Percentiles rank a stretch among this genome's conserved stretches.
Evolutionary conservation across 306 rosid genomes (phyloP).

Genomic region (Glycine latifolia): DNA sequence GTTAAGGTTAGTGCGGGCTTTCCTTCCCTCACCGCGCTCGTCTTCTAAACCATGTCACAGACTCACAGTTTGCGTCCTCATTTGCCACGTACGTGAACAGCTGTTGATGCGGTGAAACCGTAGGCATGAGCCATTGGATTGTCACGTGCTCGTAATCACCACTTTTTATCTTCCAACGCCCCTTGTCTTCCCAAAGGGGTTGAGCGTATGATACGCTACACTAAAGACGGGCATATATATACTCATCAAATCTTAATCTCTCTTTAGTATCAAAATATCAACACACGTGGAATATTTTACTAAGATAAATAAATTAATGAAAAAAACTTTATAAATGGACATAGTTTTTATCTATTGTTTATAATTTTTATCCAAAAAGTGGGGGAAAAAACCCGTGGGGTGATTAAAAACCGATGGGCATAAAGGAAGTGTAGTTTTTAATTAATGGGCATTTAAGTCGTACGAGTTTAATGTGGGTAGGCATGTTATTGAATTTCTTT

Average conservation of each 20-base stretch:
- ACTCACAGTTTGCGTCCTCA: constrained; percentile 2
- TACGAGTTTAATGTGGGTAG: constrained; percentile 37
- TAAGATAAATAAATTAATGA: no score
- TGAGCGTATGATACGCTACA: constrained; percentile 48
- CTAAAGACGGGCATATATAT: no score
- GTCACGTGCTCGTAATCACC: background rate
- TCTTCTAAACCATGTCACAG: constrained; percentile 11
- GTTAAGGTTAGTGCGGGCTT: background rate
- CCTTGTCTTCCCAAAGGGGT: constrained; percentile 47
- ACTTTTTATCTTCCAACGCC: constrained; percentile 14
- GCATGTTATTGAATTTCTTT: constrained; percentile 35
- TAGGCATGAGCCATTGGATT: background rate
- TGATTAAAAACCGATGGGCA: constrained; percentile 37
- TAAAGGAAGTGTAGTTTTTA: constrained; percentile 13
- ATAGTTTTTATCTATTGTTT: no score
- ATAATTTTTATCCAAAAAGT: no score
- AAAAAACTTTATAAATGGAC: no score
- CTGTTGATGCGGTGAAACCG: background rate
- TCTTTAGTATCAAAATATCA: no score
- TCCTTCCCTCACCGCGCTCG: constrained; percentile 30
- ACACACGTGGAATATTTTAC: no score
- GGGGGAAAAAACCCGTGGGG: background rate
- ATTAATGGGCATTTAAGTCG: constrained; percentile 6
- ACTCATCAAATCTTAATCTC: no score
- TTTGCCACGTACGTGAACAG: constrained; percentile 50